phyloP scores from a whole-genome alignment of 2,329 filamentous ascomycete species.

The Epichloe typhina region DNA sequence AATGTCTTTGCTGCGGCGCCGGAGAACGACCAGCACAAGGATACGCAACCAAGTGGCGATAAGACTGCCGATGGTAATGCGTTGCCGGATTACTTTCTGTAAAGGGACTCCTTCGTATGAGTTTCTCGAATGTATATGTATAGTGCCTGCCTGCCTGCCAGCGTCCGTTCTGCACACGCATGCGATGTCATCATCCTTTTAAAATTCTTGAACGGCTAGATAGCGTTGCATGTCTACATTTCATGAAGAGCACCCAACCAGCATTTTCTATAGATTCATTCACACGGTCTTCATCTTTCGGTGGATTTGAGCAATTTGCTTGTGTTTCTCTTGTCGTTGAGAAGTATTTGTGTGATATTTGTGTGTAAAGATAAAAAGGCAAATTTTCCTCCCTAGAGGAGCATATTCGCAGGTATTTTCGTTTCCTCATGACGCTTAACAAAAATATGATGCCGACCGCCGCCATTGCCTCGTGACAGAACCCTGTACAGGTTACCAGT shows the following conservation, averaged over 20 bases:
- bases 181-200: neutral
- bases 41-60: slow-evolving; percentile 64
- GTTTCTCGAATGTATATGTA: neutral
- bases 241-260: neutral
- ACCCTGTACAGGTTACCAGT: slow-evolving; percentile 50
- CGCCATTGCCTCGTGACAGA: neutral
- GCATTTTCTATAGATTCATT: neutral
- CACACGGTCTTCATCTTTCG: neutral
- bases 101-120: slow-evolving; percentile 8
- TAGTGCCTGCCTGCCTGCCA: neutral
- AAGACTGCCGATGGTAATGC: slow-evolving; percentile 50
- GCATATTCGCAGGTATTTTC: slow-evolving; percentile 9
- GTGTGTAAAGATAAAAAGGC: neutral
- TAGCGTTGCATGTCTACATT: neutral
- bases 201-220: neutral
- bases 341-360: neutral
- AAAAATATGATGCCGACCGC: slow-evolving; percentile 3
- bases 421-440: slow-evolving; percentile 10
- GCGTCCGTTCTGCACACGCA: neutral
- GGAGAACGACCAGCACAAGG: slow-evolving; percentile 85
- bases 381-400: neutral
- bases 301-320: neutral
- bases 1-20: slow-evolving; percentile 96
- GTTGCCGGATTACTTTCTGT: slow-evolving; percentile 63
- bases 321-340: neutral